Evolutionary conservation across 208 protist genomes (phyloP).

Genomic region (Crithidia fasciculata): DNA sequence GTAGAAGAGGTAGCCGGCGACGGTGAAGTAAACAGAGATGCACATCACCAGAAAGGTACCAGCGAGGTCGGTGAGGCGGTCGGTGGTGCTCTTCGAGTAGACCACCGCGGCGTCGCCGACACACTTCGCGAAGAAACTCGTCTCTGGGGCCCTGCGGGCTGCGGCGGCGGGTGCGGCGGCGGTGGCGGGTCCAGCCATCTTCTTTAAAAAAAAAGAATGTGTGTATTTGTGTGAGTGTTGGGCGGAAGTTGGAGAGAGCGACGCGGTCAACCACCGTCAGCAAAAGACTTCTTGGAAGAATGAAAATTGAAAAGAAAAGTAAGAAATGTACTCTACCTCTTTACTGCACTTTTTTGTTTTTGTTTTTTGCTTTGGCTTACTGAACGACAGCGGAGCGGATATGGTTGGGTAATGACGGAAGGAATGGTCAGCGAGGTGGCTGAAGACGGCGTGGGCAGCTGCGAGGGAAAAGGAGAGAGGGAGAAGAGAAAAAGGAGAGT

Average conservation of each 20-base stretch:
- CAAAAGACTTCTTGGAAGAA: too few species aligned
- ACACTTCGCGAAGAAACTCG: conserved; percentile 41
- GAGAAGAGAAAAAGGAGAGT: neutral
- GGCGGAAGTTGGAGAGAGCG: too few species aligned
- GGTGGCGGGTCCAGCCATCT: too few species aligned
- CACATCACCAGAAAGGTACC: conserved; percentile 74
- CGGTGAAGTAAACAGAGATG: conserved; percentile 82
- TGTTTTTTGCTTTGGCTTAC: neutral
- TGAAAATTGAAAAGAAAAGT: too few species aligned
- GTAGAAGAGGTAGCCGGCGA: conserved; percentile 77
- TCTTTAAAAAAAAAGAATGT: too few species aligned
- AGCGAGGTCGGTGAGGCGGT: conserved; percentile 67
- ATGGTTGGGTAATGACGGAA: conserved; percentile 13
- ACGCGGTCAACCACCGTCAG: too few species aligned
- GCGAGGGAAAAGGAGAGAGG: conserved; percentile 12
- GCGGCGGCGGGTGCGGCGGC: neutral
- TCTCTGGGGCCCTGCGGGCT: conserved; percentile 1
- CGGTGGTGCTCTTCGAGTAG: conserved; percentile 64
- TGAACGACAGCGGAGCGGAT: neutral
- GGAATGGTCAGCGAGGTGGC: conserved; percentile 4
- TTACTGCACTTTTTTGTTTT: neutral
- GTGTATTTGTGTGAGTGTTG: too few species aligned
- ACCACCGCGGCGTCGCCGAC: conserved; percentile 68
- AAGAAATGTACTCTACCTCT: too few species aligned
- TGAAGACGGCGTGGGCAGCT: too few species aligned